These are phyloP conservation scores for Pseudomicrostroma phylloplanum DNA, from an alignment of 1,284 basidiomycete genomes.

Conservation along the genomic window DNA sequence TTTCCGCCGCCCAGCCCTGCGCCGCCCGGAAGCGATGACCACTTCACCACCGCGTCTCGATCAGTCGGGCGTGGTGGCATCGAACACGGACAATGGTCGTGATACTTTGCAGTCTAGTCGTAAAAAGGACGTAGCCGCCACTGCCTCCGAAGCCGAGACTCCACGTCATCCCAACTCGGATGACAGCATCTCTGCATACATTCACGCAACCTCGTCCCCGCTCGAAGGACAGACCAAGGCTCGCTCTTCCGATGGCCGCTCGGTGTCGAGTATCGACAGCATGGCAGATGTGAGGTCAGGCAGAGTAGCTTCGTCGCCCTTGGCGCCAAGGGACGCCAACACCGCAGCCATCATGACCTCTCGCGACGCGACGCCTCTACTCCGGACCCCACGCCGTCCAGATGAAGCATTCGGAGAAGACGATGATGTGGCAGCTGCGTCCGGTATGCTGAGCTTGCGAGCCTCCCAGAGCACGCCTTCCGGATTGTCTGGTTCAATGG, in stretches of 20 bases:
- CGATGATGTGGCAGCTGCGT: slow-evolving; percentile 4
- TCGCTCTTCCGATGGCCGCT: neutral
- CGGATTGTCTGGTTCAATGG: neutral
- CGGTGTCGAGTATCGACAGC: neutral
- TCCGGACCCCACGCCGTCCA: neutral
- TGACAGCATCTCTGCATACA: slow-evolving; percentile 9
- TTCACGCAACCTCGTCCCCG: neutral
- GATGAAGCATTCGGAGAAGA: neutral
- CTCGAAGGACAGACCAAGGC: neutral
- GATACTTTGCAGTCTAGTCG: too few relatives aligned
- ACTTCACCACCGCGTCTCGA: too few relatives aligned
- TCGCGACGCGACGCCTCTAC: neutral
- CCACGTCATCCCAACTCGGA: slow-evolving; percentile 2
- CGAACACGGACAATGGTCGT: too few relatives aligned
- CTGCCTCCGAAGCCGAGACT: too few relatives aligned
- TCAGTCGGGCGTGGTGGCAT: too few relatives aligned
- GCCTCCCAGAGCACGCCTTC: slow-evolving; percentile 6
- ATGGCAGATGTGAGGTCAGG: too few relatives aligned
- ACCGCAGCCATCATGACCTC: too few relatives aligned
- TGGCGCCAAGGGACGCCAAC: too few relatives aligned
- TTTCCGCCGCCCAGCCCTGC: too few relatives aligned
- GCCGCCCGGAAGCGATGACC: too few relatives aligned
- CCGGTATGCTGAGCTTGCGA: slow-evolving; percentile 4
- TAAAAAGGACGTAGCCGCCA: too few relatives aligned
- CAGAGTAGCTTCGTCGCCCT: too few relatives aligned